phyloP scores from a whole-genome alignment of 805 yeast genomes.

The Lachancea thermotolerans region DNA sequence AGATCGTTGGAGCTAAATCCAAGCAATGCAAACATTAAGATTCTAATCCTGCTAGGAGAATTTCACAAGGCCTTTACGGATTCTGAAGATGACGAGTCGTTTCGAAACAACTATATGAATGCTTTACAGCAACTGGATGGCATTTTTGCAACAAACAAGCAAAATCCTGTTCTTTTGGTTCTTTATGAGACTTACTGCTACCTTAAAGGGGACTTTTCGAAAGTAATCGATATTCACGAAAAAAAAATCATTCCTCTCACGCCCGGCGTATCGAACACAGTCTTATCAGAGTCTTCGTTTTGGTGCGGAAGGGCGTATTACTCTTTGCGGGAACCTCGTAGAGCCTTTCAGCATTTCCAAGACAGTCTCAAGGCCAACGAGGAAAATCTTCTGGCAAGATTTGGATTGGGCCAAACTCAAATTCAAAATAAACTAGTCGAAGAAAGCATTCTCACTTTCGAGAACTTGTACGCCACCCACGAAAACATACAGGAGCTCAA shows the following conservation, averaged over 20 bases:
- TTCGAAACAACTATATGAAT: constrained; percentile 48
- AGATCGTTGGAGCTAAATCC: constrained; percentile 66
- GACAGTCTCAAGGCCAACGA: constrained; percentile 64
- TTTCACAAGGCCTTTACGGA: constrained; percentile 59
- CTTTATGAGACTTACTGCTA: constrained; percentile 65
- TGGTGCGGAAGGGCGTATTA: constrained; percentile 85
- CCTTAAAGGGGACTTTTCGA: constrained; percentile 53
- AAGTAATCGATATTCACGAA: constrained; percentile 51
- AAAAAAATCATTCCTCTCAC: constrained; percentile 38
- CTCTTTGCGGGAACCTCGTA: constrained; percentile 49
- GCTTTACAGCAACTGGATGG: constrained; percentile 45
- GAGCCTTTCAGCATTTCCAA: constrained; percentile 65
- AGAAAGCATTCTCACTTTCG: constrained; percentile 83
- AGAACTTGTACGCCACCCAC: constrained; percentile 56
- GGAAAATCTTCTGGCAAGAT: constrained; percentile 57
- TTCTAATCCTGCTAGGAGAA: constrained; percentile 59
- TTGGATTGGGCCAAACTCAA: constrained; percentile 85
- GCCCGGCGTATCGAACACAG: constrained; percentile 30
- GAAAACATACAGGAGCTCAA: constrained; percentile 69
- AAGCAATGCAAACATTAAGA: constrained; percentile 49
- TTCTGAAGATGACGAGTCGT: constrained; percentile 42
- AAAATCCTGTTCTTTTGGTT: constrained; percentile 57
- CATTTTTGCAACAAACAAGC: constrained; percentile 35
- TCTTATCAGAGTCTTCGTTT: constrained; percentile 58
- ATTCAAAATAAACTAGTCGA: constrained; percentile 64